A percentile compares a stretch with the other conserved stretches of the same genome.
Conservation (phyloP, 2,329 filamentous ascomycete genomes). For the Ophiognomonia clavigignenti-juglandacearum region DNA sequence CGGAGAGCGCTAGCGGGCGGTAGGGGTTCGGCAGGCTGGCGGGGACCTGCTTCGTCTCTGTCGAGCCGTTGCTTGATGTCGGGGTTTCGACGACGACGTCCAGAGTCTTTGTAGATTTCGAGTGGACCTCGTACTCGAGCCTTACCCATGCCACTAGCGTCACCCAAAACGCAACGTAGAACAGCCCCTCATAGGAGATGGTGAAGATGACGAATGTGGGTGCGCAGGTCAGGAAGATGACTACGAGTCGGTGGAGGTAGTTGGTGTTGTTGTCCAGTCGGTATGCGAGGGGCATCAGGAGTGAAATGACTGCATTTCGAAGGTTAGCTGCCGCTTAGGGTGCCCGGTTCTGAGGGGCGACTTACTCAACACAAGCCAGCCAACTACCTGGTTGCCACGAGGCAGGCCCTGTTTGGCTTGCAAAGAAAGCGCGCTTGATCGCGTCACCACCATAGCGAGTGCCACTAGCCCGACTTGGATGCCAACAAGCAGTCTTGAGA, state of each 20-base stretch:
- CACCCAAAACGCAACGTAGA: slow-evolving; percentile 85
- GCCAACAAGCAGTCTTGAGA: slow-evolving; percentile 59
- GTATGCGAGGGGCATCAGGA: slow-evolving; percentile 78
- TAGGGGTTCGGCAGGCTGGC: slow-evolving; percentile 26
- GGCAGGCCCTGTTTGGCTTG: slow-evolving; percentile 83
- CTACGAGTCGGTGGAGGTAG: slow-evolving; percentile 82
- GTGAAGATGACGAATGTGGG: slow-evolving; percentile 94
- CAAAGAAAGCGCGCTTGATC: slow-evolving; percentile 77
- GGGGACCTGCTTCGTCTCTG: slow-evolving; percentile 8
- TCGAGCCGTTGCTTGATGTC: slow-evolving; percentile 2
- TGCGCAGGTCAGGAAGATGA: slow-evolving; percentile 89
- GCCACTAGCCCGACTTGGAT: slow-evolving; percentile 73
- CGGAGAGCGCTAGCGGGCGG: slow-evolving; percentile 72
- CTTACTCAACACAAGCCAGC: slow-evolving; percentile 73
- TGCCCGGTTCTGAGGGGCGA: slow-evolving; percentile 13
- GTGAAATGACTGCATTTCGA: slow-evolving; percentile 54
- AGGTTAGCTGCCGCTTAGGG: slow-evolving; percentile 15
- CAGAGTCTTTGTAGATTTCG: slow-evolving; percentile 28
- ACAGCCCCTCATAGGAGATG: slow-evolving; percentile 94
- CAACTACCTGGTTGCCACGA: slow-evolving; percentile 79
- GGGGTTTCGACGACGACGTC: slow-evolving; percentile 1
- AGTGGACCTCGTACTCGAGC: slow-evolving; percentile 76
- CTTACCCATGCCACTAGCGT: slow-evolving; percentile 84
- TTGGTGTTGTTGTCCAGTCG: slow-evolving; percentile 74
- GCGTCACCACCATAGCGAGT: slow-evolving; percentile 79